phyloP scores from a whole-genome alignment of 2,329 filamentous ascomycete genomes.

The Biscogniauxia mediterranea region DNA sequence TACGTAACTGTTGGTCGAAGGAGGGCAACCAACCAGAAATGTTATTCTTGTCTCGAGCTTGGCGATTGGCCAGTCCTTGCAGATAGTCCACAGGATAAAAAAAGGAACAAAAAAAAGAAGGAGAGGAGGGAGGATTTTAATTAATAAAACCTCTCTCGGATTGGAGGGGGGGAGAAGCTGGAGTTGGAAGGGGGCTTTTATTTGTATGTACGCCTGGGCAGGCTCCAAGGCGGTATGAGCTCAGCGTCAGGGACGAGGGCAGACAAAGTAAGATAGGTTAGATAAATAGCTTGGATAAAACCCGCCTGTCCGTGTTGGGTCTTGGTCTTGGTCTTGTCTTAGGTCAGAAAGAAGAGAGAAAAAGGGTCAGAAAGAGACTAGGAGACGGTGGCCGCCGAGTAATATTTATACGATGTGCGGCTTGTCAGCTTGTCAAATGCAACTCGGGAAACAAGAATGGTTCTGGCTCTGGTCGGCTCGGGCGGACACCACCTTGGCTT shows the following conservation, averaged over 20 bases:
- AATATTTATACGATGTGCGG: background rate
- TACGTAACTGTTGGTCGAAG: slow-evolving; percentile 3
- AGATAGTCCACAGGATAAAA: background rate
- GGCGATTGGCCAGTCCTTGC: background rate
- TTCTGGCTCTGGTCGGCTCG: background rate
- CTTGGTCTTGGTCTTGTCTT: background rate
- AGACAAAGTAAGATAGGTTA: background rate
- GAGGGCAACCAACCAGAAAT: slow-evolving; percentile 2
- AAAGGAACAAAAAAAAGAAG: background rate
- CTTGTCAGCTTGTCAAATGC: background rate
- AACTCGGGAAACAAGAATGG: background rate
- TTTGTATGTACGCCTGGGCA: background rate
- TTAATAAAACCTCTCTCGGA: background rate
- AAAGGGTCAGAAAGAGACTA: background rate
- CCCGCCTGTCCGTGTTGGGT: background rate
- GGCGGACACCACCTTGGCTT: background rate
- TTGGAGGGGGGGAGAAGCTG: background rate
- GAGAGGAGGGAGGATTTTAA: background rate
- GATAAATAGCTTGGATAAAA: background rate
- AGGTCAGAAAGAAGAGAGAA: background rate
- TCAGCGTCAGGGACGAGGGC: background rate
- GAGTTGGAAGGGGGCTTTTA: background rate
- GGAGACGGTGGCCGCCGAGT: background rate
- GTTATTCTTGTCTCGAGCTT: background rate
- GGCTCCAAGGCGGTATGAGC: background rate